Conservation (phyloP, 2,329 filamentous ascomycete species). For the Tolypocladium tundrense region DNA sequence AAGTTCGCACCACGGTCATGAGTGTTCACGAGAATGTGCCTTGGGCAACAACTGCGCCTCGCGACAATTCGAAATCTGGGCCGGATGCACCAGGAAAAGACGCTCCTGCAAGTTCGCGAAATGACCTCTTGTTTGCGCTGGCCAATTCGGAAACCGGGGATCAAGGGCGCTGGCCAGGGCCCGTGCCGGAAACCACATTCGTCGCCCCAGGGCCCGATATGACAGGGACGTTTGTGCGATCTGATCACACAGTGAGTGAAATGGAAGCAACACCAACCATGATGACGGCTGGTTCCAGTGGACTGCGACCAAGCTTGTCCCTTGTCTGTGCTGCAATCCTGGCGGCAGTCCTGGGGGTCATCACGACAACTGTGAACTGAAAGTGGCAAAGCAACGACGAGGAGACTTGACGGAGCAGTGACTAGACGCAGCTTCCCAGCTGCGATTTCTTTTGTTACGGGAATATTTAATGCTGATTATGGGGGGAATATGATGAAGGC, state of each 20-base stretch:
- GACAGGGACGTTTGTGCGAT: neutral
- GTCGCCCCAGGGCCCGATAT: neutral
- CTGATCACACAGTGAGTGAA: neutral
- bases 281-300: neutral
- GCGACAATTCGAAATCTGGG: neutral
- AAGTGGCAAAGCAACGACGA: neutral
- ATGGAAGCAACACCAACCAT: neutral
- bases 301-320: neutral
- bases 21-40: neutral
- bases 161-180: neutral
- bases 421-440: neutral
- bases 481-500: constrained; percentile 6
- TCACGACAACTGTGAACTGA: neutral
- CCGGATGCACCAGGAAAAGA: neutral
- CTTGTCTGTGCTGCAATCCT: neutral
- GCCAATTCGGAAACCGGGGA: neutral
- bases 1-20: neutral
- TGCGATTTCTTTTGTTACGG: constrained; percentile 3
- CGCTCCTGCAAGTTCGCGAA: neutral
- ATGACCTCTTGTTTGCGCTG: neutral
- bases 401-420: neutral
- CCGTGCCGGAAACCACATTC: neutral
- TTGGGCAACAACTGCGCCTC: neutral
- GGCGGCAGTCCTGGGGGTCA: neutral
- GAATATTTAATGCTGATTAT: constrained; percentile 8